Evolutionary conservation across 2,329 filamentous ascomycete genomes (phyloP).

Genomic region (Fusarium chlamydosporum): DNA sequence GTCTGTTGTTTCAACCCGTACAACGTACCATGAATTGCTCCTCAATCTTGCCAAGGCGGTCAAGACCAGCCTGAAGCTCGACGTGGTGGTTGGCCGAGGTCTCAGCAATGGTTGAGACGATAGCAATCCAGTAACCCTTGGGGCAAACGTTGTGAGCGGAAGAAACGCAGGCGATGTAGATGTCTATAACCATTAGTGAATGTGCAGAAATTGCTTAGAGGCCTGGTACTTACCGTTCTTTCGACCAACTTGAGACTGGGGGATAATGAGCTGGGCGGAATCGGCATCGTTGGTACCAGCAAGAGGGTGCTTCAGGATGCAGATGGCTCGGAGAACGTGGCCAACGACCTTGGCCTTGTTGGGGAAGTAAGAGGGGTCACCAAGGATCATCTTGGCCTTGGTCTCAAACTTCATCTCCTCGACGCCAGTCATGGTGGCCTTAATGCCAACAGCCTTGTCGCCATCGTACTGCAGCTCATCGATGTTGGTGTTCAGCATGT

Average conservation of each 20-base stretch:
- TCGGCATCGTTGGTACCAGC: conserved; percentile 90
- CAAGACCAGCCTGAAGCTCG: conserved; percentile 91
- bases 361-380: conserved; percentile 97
- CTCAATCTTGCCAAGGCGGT: conserved; percentile 92
- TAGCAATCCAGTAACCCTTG: conserved; percentile 98
- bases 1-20: not conserved
- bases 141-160: conserved; percentile 98
- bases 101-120: conserved; percentile 97
- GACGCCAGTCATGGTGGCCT: conserved; percentile 93
- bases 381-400: conserved; percentile 95
- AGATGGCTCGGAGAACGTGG: conserved; percentile 95
- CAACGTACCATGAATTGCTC: conserved; percentile 90
- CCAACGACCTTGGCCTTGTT: conserved; percentile 88
- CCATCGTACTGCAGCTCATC: conserved; percentile 90
- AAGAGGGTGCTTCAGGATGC: conserved; percentile 95
- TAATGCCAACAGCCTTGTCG: conserved; percentile 92
- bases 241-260: conserved; percentile 95
- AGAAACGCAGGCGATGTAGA: conserved; percentile 97
- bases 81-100: conserved; percentile 92
- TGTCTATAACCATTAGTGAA: conserved; percentile 69
- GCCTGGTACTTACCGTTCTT: conserved; percentile 82
- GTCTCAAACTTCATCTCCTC: conserved; percentile 97
- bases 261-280: conserved; percentile 95
- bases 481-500: conserved; percentile 97
- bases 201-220: not conserved